Evolutionary conservation across 1,139 yeast species (phyloP).

Genomic region (Candida frijolesensis): DNA sequence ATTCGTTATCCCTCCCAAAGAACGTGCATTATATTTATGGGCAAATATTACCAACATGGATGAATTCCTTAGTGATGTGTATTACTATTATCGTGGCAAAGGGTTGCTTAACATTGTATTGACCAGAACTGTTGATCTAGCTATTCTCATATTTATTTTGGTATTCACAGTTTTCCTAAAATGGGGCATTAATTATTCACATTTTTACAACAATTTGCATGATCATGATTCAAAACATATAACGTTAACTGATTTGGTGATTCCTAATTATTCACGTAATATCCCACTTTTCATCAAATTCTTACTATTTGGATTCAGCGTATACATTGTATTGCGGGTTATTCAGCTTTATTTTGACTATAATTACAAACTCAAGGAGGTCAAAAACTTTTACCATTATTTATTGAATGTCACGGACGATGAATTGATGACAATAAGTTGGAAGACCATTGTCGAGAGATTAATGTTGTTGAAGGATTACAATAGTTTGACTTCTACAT

Average conservation of each 20-base stretch:
- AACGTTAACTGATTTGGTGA: conserved; percentile 49
- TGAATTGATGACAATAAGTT: conserved; percentile 89
- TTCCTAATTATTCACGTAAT: conserved; percentile 60
- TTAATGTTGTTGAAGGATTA: conserved; percentile 75
- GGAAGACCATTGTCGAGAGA: conserved; percentile 86
- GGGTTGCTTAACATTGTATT: conserved; percentile 80
- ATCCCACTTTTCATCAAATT: conserved; percentile 56
- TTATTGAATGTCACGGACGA: conserved; percentile 70
- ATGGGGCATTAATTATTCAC: conserved; percentile 76
- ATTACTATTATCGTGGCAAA: conserved; percentile 80
- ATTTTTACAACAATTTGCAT: conserved; percentile 27
- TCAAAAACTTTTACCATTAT: conserved; percentile 64
- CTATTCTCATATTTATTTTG: conserved; percentile 76
- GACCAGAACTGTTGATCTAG: conserved; percentile 63
- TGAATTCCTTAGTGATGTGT: conserved; percentile 78
- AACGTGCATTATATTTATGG: conserved; percentile 92
- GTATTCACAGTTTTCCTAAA: conserved; percentile 75
- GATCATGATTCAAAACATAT: conserved; percentile 19
- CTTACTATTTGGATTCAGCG: conserved; percentile 61
- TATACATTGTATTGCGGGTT: conserved; percentile 56
- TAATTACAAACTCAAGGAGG: conserved; percentile 58
- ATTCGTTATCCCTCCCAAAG: conserved; percentile 57
- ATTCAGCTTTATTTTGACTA: conserved; percentile 60
- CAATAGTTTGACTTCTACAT: conserved; percentile 65
- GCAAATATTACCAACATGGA: conserved; percentile 93